Percentiles rank a stretch among this genome's conserved stretches.
These are phyloP conservation scores for Aspergillus diversus DNA, from an alignment of 495 filamentous ascomycete genomes.

Conservation along the genomic window DNA sequence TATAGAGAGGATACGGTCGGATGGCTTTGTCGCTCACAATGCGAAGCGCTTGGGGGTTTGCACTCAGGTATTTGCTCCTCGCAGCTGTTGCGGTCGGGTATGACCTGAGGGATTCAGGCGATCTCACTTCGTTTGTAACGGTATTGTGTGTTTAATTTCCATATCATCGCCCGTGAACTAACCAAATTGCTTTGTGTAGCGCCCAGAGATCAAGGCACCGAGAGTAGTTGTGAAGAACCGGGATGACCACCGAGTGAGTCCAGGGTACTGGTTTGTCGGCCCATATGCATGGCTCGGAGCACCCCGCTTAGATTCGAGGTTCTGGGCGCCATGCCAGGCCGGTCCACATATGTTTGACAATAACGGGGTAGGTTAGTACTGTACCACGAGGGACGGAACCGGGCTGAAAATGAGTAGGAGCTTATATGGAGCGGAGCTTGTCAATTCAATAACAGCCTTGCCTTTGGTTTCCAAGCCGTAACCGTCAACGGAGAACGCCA, in stretches of 20 bases:
- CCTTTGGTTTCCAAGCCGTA: constrained; percentile 40
- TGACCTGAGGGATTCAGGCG: neutral
- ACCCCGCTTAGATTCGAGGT: neutral
- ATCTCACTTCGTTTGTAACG: neutral
- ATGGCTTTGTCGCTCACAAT: neutral
- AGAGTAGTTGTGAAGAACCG: neutral
- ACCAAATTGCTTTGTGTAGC: neutral
- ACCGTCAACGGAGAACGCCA: constrained; percentile 29
- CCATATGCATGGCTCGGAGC: constrained; percentile 23
- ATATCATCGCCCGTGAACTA: neutral
- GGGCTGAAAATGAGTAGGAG: constrained; percentile 10
- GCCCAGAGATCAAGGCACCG: neutral
- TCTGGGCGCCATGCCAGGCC: constrained; percentile 34
- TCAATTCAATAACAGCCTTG: constrained; percentile 33
- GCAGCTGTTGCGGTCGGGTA: neutral
- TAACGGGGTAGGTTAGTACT: constrained; percentile 23
- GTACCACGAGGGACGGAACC: neutral
- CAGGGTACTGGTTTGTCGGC: constrained; percentile 44
- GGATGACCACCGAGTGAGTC: constrained; percentile 11
- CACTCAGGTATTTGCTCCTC: neutral
- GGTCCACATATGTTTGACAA: constrained; percentile 46
- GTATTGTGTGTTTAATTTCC: neutral
- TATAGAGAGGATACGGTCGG: neutral
- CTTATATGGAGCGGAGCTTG: constrained; percentile 41
- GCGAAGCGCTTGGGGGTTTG: neutral